Base-by-base conservation (phyloP, 1,139 yeast species). In the Pichia sp. region DNA sequence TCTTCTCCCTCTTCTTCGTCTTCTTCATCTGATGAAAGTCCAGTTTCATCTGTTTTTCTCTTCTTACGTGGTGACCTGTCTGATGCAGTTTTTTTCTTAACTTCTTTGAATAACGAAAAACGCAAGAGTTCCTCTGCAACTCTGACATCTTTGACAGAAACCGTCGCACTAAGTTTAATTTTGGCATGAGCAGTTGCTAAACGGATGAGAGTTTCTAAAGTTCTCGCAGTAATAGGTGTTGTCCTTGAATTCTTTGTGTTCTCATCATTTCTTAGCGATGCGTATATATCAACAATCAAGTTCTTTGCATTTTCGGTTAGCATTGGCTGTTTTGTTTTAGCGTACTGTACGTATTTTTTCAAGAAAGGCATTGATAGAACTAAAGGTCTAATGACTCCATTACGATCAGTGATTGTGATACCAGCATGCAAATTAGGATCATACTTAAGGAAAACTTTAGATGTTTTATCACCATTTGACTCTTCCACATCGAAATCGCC, bases 191-290 rank as follows among this genome's bases (percentile, higher is more conserved):
- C 99, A 1, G 98, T 89, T 1, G 98, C 80, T 59, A 93, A 76
- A 76, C 99, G 96, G 69, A 93, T 93, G 63, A 93, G 77, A 0
- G 99, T 93, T 73, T 93, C 99, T 64, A 93, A 77, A 3, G 99
- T 95, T 83, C 99, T 89, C 23, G 99, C 97, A 2, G 99, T 93
- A 62, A 95, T 90, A 43, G 99, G 99, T 1, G 96, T 87, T 3
- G 97, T 90, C 63, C 88, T 84, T 57, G 93, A 80, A 67, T 85
- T 88, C 64, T 84, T 85, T 49, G 82, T 86, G 53, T 84, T 75
- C 54, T 83, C 82, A 64, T 92, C 96, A 67, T 90, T 90, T 74
- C 99, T 81, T 62, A 93, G 77, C 11, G 85, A 82, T 1, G 96
- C 77, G 68, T 93, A 93, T 7, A 88, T 82, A 52, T 79, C 79